Evolutionary conservation across 2,329 filamentous ascomycete species (phyloP), one percentile per base, ranked within the genome.

Genomic region (Sporothrix curviconia): DNA sequence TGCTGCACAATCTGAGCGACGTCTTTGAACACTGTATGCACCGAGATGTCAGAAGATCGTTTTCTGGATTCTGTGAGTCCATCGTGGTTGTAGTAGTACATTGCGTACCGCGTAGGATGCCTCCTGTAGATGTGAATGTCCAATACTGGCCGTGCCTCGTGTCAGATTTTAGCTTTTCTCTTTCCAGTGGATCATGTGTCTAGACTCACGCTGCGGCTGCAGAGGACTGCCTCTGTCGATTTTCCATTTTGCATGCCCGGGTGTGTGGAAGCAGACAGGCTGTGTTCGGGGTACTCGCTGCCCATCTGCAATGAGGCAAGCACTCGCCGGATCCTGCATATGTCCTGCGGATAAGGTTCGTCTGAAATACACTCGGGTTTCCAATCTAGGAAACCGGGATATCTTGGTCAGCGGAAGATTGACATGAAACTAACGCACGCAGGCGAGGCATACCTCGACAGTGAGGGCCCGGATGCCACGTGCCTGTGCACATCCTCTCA

Each of bases 311-410:
- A 14, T 6, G 25, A 43, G 1, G n/a, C 8, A 2, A 53, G 25
- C 3, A 53, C 15, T 3, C 39, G 37, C 2, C 50, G 37, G 25
- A 53, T 43, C 50, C 50, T 2, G 28, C 37, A 9, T 53, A 53
- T 22, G 50, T 53, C 17, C 32, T 25, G 2, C 8, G 37, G 9
- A 53, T 53, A n/a, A 43, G 25, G 28, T 30, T 6, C 4, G 37
- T 34, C 50, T 53, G 50, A n/a, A 53, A 53, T n/a, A 53, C 50
- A 19, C 50, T 53, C 2, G 50, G 50, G 50, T 53, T 53, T n/a
- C 50, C 50, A 32, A 53, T 53, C 37, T 52, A 28, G 1, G 19
- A n/a, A 4, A 24, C 24, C 3, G 7, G 3, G 22, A 24, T 8
- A 8, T 6, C 5, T 5, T 11, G 28, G 28, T 6, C 28, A 32